Evolutionary conservation across 2,329 filamentous ascomycete species (phyloP).

Genomic region (Plenodomus lindquistii): DNA sequence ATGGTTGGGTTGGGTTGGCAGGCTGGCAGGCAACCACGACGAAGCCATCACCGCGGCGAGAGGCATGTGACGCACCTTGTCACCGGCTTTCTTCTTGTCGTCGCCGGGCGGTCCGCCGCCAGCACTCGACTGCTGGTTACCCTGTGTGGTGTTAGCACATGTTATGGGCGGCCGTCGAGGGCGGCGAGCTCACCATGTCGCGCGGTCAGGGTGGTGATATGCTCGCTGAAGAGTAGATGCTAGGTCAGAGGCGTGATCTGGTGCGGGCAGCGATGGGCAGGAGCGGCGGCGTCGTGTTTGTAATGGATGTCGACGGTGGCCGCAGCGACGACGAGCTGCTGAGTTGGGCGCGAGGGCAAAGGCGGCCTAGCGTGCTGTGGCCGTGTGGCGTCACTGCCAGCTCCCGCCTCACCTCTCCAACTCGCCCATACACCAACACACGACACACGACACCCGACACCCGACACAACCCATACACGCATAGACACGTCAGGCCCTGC

Average conservation of each 20-base stretch:
- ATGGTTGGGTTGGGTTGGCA: constrained; percentile 21
- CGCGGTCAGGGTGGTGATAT: constrained; percentile 17
- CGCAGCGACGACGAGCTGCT: constrained; percentile 8
- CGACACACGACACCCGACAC: neutral
- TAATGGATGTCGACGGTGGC: constrained; percentile 35
- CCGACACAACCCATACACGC: constrained; percentile 24
- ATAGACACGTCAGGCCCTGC: constrained; percentile 40
- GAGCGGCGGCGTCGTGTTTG: constrained; percentile 32
- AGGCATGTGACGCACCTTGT: constrained; percentile 45
- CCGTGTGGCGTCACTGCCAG: constrained; percentile 30
- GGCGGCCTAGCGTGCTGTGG: constrained; percentile 15
- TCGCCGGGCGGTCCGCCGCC: constrained; percentile 69
- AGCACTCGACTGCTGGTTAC: constrained; percentile 85
- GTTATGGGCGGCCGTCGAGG: constrained; percentile 11
- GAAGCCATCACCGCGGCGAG: neutral
- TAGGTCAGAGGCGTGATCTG: constrained; percentile 1
- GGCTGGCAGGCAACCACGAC: neutral
- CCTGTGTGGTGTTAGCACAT: constrained; percentile 57
- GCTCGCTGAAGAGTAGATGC: neutral
- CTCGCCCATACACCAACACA: neutral
- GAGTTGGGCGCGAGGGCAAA: neutral
- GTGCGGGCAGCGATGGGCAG: constrained; percentile 19
- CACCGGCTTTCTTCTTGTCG: constrained; percentile 78
- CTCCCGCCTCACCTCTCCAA: constrained; percentile 27
- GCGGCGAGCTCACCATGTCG: constrained; percentile 39